Percentiles rank a stretch among this genome's conserved stretches.
phyloP scores from a whole-genome alignment of 176 grass and related monocot species.

The Neostapfia colusana region DNA sequence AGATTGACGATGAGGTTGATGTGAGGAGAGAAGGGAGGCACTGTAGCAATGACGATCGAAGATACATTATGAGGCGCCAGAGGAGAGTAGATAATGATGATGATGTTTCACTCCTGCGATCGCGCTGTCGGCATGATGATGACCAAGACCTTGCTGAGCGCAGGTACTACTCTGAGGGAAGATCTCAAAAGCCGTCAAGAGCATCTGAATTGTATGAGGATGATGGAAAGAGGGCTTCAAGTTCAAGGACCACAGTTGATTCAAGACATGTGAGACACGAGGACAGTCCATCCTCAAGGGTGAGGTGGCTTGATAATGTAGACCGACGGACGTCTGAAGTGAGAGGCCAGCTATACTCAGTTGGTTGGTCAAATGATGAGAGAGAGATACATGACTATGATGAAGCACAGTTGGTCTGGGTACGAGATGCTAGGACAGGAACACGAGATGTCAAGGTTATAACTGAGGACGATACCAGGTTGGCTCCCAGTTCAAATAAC shows the following conservation, averaged over 20 bases:
- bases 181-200: constrained; percentile 25
- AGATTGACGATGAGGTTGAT: constrained; percentile 29
- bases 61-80: constrained; percentile 10
- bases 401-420: constrained; percentile 19
- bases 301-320: constrained; percentile 42
- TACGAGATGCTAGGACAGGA: constrained; percentile 39
- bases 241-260: constrained; percentile 28
- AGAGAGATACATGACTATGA: constrained; percentile 28
- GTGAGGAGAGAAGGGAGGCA: constrained; percentile 32
- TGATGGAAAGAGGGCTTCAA: constrained; percentile 39
- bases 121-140: not conserved
- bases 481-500: constrained; percentile 46
- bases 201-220: constrained; percentile 36
- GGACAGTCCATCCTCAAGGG: constrained; percentile 38
- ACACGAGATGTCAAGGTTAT: constrained; percentile 50
- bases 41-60: constrained; percentile 16
- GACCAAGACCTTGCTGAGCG: constrained; percentile 32
- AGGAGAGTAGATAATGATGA: constrained; percentile 20
- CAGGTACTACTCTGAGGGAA: constrained; percentile 25
- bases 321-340: constrained; percentile 28
- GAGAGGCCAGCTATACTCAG: not conserved
- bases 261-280: constrained; percentile 21
- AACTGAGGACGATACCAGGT: constrained; percentile 44
- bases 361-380: constrained; percentile 42
- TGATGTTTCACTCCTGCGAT: constrained; percentile 29